Evolutionary conservation across 208 protist genomes (phyloP), one percentile per base, ranked within the genome.

Genomic region (Trichomonas vaginalis): DNA sequence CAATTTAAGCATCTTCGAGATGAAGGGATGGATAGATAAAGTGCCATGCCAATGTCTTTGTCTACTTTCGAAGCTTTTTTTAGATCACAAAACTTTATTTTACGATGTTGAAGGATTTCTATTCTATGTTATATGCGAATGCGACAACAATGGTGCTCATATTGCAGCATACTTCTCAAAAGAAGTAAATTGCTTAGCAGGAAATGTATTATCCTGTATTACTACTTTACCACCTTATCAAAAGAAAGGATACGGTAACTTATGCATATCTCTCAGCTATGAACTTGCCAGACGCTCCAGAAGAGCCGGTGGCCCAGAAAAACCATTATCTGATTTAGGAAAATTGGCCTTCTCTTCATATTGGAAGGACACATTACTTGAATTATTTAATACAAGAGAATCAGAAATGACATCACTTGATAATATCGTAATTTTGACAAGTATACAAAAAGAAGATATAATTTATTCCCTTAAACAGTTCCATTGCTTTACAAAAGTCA

Each of bases 81-180:
- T 99, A 0, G 99, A 99, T 97, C 99, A 99, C 97, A 99, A 99
- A 97, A 99, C 99, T 0, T 97, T 99, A 6, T 99, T 99, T 96
- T 99, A 99, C 97, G 99, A 99, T 96, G 99, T 99, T 61, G 99
- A 99, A 37, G 98, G 98, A 1, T 99, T 99, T 96, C 96, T 99
- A 10, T 99, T 99, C 96, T 99, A 99, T 96, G 98, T 99, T 14
- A 96, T 99, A 87, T 99, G 98, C 95, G 98, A 98, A 86, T 97
- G 98, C 47, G 98, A 99, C 96, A 96, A 98, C 15, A 96, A 98
- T 88, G 98, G 98, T 21, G 98, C 98, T 92, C 98, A 99, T 96
- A 98, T 97, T 56, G 97, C 99, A 27, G 99, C 99, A 0, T 99
- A 99, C 96, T 99, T 99, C 96, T 99, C 98, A 96, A 96, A 98